A percentile compares a stretch with the other conserved stretches of the same genome.
phyloP scores from a whole-genome alignment of 163 green algal genomes.

The Chlamydomonas reinhardtii region DNA sequence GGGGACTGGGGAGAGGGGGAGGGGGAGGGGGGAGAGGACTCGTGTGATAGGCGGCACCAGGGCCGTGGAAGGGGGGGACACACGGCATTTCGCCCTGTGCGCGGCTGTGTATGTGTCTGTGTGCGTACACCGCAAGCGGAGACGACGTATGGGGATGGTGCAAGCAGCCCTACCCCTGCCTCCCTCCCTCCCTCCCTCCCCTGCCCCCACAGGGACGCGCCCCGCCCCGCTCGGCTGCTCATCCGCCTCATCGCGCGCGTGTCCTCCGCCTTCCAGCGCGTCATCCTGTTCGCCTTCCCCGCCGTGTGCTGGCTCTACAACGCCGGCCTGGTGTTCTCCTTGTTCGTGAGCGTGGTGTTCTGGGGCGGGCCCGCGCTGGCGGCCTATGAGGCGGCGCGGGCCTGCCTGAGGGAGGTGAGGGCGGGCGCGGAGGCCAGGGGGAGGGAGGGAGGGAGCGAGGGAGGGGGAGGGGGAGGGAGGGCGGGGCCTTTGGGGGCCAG shows the following conservation, averaged over 20 bases:
- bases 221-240: constrained; percentile 49
- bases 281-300: constrained; percentile 88
- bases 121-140: too few species aligned
- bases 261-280: constrained; percentile 73
- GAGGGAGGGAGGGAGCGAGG: neutral
- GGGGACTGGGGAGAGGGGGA: too few species aligned
- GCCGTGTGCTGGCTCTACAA: constrained; percentile 92
- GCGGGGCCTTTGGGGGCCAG: neutral
- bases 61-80: too few species aligned
- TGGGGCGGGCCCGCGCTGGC: constrained; percentile 76
- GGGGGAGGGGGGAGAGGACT: too few species aligned
- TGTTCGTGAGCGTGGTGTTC: constrained; percentile 75
- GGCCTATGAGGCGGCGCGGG: constrained; percentile 63
- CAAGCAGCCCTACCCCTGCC: too few species aligned
- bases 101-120: too few species aligned
- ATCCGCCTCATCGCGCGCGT: constrained; percentile 66
- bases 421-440: neutral
- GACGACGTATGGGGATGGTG: too few species aligned
- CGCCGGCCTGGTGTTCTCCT: constrained; percentile 83
- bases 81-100: too few species aligned
- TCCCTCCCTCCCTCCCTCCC: neutral
- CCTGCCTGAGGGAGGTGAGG: constrained; percentile 56
- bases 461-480: neutral
- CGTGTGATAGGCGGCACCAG: too few species aligned
- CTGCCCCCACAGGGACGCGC: constrained; percentile 6